Evolutionary conservation across 768 basidiomycete species (phyloP).

Genomic region (Lentinus tigrinus): DNA sequence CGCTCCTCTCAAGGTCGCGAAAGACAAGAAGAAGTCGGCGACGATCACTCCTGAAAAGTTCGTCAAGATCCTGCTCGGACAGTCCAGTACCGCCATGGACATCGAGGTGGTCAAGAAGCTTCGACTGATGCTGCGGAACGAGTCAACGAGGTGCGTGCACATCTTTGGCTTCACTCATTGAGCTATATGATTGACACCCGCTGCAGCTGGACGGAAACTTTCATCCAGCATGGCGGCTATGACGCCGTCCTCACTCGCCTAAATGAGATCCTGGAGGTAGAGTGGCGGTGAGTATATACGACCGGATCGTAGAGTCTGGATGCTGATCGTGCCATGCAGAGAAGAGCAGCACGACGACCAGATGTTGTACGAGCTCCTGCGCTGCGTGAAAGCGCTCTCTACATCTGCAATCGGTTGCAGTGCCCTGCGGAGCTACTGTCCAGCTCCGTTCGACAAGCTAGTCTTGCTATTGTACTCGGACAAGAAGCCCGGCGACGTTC

Average conservation of each 20-base stretch:
- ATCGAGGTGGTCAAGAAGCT: constrained; percentile 86
- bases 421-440: constrained; percentile 86
- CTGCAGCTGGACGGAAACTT: constrained; percentile 85
- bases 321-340: constrained; percentile 38
- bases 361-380: constrained; percentile 84
- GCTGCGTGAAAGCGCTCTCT: constrained; percentile 91
- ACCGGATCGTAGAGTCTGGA: neutral
- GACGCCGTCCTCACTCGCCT: constrained; percentile 77
- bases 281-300: constrained; percentile 77
- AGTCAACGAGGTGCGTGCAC: constrained; percentile 83
- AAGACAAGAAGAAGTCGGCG: constrained; percentile 46
- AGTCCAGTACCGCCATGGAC: constrained; percentile 77
- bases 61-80: constrained; percentile 62
- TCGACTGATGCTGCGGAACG: constrained; percentile 82
- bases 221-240: constrained; percentile 83
- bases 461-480: constrained; percentile 88
- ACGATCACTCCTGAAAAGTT: constrained; percentile 58
- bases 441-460: constrained; percentile 84
- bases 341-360: constrained; percentile 99
- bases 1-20: constrained; percentile 34
- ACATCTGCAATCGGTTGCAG: constrained; percentile 88
- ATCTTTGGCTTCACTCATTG: neutral
- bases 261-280: constrained; percentile 90
- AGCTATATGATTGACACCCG: neutral
- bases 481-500: constrained; percentile 95